Percentiles rank a stretch among this genome's conserved stretches.
These are phyloP conservation scores for Tieghemiomyces parasiticus DNA, from an alignment of 192 early-diverging fungal genomes.

Conservation along the genomic window DNA sequence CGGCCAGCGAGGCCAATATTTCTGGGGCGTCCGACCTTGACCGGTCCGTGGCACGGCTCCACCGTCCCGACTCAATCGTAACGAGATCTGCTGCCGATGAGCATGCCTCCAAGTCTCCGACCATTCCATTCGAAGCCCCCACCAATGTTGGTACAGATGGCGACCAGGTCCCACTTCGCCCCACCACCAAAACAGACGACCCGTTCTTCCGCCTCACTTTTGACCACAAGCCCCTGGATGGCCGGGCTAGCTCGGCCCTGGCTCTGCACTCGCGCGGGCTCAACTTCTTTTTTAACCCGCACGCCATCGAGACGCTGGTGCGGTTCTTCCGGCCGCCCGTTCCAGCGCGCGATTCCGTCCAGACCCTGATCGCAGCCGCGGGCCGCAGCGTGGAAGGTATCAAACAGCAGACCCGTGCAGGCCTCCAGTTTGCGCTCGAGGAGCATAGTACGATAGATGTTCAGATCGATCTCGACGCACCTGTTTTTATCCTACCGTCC, in stretches of 20 bases:
- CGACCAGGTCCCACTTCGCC: background rate
- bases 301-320: slow-evolving; percentile 51
- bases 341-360: slow-evolving; percentile 54
- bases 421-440: slow-evolving; percentile 69
- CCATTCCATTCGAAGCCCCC: no score
- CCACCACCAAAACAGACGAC: slow-evolving; percentile 13
- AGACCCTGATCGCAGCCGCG: slow-evolving; percentile 58
- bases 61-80: no score
- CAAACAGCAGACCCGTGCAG: slow-evolving; percentile 75
- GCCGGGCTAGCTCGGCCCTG: slow-evolving; percentile 71
- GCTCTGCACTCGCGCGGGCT: slow-evolving; percentile 75
- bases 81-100: no score
- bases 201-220: slow-evolving; percentile 62
- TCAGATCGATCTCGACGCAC: slow-evolving; percentile 91
- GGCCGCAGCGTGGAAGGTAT: slow-evolving; percentile 77
- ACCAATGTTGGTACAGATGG: slow-evolving; percentile 1
- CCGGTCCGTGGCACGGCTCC: background rate
- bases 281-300: slow-evolving; percentile 78
- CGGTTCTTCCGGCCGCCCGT: slow-evolving; percentile 74
- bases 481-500: slow-evolving; percentile 82
- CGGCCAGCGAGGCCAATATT: background rate
- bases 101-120: background rate
- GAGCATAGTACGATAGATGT: slow-evolving; percentile 84
- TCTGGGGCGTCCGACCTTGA: background rate
- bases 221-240: slow-evolving; percentile 84